These are phyloP conservation scores for Entomophthora muscae DNA, from an alignment of 371 early-diverging fungal species.

Conservation along the genomic window DNA sequence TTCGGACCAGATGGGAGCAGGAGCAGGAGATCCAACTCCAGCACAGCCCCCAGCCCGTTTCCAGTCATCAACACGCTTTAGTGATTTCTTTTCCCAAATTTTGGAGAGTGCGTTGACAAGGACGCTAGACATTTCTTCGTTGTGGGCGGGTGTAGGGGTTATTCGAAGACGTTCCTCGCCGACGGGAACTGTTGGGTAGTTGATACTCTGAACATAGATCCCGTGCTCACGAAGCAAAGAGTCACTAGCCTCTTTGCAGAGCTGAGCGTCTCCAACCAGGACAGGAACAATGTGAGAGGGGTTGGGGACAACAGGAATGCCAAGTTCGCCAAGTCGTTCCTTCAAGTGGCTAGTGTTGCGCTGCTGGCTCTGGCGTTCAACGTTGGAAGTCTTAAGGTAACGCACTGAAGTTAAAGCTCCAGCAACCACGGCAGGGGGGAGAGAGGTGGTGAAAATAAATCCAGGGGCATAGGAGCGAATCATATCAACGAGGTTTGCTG, in stretches of 20 bases:
- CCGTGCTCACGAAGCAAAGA: slow-evolving; percentile 66
- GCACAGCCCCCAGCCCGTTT: slow-evolving; percentile 64
- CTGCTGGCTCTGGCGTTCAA: slow-evolving; percentile 83
- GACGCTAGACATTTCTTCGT: slow-evolving; percentile 51
- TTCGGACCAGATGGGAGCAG: slow-evolving; percentile 36
- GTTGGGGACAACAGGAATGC: slow-evolving; percentile 94
- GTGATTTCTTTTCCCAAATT: slow-evolving; percentile 71
- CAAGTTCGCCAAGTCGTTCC: slow-evolving; percentile 50
- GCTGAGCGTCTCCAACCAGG: slow-evolving; percentile 87
- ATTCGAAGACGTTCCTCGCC: slow-evolving; percentile 95
- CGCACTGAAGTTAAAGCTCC: slow-evolving; percentile 84
- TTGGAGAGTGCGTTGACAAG: slow-evolving; percentile 67
- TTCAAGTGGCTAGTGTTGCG: slow-evolving; percentile 76
- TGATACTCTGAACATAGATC: slow-evolving; percentile 96
- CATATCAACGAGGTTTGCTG: slow-evolving; percentile 80
- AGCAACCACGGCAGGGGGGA: slow-evolving; percentile 84
- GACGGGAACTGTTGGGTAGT: slow-evolving; percentile 89
- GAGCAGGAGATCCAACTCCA: slow-evolving; percentile 50
- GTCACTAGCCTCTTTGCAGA: slow-evolving; percentile 81
- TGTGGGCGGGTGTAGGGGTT: slow-evolving; percentile 94
- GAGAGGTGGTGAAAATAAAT: slow-evolving; percentile 96
- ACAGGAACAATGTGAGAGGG: slow-evolving; percentile 97
- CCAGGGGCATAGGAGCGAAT: slow-evolving; percentile 96
- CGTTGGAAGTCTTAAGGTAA: slow-evolving; percentile 62
- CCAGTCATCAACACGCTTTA: slow-evolving; percentile 79